Conservation (phyloP, 1,139 yeast species). For the Taphrina confusa region DNA sequence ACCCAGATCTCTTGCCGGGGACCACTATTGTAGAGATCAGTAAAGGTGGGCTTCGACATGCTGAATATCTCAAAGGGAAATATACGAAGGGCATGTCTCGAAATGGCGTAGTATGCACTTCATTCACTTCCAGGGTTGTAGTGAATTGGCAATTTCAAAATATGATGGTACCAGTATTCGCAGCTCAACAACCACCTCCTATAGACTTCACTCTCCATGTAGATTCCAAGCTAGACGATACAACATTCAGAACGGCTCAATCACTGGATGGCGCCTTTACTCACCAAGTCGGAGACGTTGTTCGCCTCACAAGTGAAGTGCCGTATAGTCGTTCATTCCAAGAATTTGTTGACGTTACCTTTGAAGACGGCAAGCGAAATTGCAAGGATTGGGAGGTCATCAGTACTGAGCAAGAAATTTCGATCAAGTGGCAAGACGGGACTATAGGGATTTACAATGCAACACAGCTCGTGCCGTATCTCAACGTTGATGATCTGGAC, state of each 20-base stretch:
- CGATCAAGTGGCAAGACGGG: conserved; percentile 39
- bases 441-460: conserved; percentile 30
- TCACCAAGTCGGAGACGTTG: conserved; percentile 15
- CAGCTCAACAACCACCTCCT: background rate
- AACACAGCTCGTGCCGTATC: conserved; percentile 37
- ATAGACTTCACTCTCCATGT: conserved; percentile 1
- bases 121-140: background rate
- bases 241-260: background rate
- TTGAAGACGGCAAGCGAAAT: conserved; percentile 1
- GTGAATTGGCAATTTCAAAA: conserved; percentile 22
- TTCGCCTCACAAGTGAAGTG: background rate
- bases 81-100: conserved; percentile 14
- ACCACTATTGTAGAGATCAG: conserved; percentile 10
- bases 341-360: background rate
- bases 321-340: background rate
- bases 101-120: conserved; percentile 11
- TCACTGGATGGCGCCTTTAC: conserved; percentile 4
- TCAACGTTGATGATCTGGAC: conserved; percentile 39
- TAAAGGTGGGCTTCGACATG: conserved; percentile 4
- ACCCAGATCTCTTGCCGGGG: conserved; percentile 6
- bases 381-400: conserved; percentile 32
- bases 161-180: conserved; percentile 6
- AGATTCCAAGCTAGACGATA: background rate
- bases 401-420: conserved; percentile 34
- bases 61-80: conserved; percentile 14